These are phyloP conservation scores for Zygoascus sp. DNA, from an alignment of 1,139 yeast genomes.

Conservation along the genomic window DNA sequence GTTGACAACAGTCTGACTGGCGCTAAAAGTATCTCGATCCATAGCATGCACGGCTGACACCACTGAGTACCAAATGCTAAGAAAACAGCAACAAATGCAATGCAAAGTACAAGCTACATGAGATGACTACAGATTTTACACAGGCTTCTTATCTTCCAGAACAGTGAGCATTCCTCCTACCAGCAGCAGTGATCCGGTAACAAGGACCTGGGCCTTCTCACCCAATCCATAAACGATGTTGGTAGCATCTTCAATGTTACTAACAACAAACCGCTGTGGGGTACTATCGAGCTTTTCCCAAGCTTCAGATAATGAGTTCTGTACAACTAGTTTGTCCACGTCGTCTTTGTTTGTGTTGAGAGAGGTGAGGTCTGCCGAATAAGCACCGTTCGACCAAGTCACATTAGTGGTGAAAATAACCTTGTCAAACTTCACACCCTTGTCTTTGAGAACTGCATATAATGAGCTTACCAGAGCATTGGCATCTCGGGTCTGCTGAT, in stretches of 20 bases:
- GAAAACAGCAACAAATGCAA: background rate
- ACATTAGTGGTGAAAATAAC: slow-evolving; percentile 87
- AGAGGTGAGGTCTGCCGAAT: slow-evolving; percentile 79
- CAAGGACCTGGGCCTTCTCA: slow-evolving; percentile 63
- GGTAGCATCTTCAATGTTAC: slow-evolving; percentile 73
- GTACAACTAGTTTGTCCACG: slow-evolving; percentile 77
- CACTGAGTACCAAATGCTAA: too few relatives aligned
- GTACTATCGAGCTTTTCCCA: slow-evolving; percentile 59
- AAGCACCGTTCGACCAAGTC: slow-evolving; percentile 80
- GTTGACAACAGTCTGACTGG: too few relatives aligned
- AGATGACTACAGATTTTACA: background rate
- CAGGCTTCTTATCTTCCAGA: slow-evolving; percentile 41
- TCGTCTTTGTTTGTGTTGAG: slow-evolving; percentile 73
- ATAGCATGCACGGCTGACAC: too few relatives aligned
- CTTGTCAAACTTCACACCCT: slow-evolving; percentile 51
- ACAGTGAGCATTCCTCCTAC: slow-evolving; percentile 94
- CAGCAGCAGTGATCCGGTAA: slow-evolving; percentile 88
- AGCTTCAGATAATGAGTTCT: slow-evolving; percentile 60
- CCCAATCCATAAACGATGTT: slow-evolving; percentile 44
- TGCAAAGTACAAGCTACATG: background rate
- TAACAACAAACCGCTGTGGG: slow-evolving; percentile 49
- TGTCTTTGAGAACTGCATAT: slow-evolving; percentile 39
- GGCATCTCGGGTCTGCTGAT: slow-evolving; percentile 92
- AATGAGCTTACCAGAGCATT: slow-evolving; percentile 55
- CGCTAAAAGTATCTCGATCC: too few relatives aligned